These are phyloP conservation scores for Globisporangium nunn DNA, from an alignment of 352 stramenopile genomes.

Conservation along the genomic window DNA sequence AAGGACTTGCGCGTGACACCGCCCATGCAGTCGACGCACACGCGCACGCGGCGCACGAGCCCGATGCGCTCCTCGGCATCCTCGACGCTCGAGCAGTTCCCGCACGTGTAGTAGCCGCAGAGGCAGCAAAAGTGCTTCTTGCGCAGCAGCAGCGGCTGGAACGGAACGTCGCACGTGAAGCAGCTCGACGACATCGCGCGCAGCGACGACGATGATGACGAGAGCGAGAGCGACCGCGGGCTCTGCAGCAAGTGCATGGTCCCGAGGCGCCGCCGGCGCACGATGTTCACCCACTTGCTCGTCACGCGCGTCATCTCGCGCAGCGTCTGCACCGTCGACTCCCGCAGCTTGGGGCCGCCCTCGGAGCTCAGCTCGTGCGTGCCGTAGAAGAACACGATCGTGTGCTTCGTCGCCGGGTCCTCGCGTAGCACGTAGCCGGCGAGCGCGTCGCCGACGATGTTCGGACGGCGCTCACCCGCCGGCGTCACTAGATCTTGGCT, in stretches of 20 bases:
- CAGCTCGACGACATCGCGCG: constrained; percentile 11
- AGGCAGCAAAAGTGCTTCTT: constrained; percentile 33
- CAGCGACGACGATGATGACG: constrained; percentile 4
- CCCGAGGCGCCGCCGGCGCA: constrained; percentile 16
- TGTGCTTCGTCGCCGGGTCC: constrained; percentile 15
- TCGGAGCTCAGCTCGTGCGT: neutral
- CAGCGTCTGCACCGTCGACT: constrained; percentile 11
- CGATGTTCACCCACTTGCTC: constrained; percentile 15
- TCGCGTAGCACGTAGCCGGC: constrained; percentile 20
- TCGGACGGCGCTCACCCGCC: constrained; percentile 1
- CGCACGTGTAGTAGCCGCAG: constrained; percentile 32
- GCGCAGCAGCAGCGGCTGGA: constrained; percentile 13
- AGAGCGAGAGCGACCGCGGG: neutral
- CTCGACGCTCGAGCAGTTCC: constrained; percentile 26
- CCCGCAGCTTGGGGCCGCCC: neutral
- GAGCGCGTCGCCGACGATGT: constrained; percentile 10
- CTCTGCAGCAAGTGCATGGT: constrained; percentile 6
- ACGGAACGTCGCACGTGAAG: constrained; percentile 12
- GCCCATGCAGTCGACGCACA: constrained; percentile 36
- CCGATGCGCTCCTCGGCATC: constrained; percentile 39
- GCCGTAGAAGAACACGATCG: constrained; percentile 16
- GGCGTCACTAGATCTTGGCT: constrained; percentile 3
- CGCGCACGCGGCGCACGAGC: constrained; percentile 23
- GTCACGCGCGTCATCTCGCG: constrained; percentile 10
- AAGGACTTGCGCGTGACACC: constrained; percentile 11